A percentile compares a stretch with the other conserved stretches of the same genome.
Conservation (phyloP, 441 rosid genomes). For the Populus hybrid region DNA sequence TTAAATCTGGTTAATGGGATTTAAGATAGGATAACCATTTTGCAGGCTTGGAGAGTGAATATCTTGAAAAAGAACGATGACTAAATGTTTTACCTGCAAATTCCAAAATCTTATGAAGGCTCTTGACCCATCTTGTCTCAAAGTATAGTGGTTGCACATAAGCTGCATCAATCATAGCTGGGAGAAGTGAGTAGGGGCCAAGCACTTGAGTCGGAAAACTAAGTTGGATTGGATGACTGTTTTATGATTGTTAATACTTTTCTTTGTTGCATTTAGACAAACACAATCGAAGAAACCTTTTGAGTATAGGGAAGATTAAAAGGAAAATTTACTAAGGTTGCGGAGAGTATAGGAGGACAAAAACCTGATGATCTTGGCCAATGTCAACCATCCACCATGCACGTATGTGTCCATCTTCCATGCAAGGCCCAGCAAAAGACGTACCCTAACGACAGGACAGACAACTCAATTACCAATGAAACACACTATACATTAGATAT, state of each 20-base stretch:
- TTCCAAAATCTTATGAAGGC: constrained; percentile 78
- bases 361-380: constrained; percentile 93
- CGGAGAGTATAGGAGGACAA: background rate
- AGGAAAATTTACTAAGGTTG: background rate
- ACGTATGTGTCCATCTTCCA: constrained; percentile 61
- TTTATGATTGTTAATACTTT: background rate
- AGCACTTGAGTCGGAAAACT: background rate
- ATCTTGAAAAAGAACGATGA: background rate
- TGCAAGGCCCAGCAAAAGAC: constrained; percentile 81
- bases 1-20: background rate
- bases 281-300: background rate
- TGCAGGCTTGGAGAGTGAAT: background rate
- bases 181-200: background rate
- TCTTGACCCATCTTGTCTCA: constrained; percentile 90
- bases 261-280: background rate
- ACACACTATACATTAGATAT: background rate
- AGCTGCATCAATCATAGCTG: constrained; percentile 51
- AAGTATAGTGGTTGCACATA: constrained; percentile 91
- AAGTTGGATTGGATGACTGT: background rate
- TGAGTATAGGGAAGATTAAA: background rate
- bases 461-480: background rate
- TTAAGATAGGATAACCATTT: background rate
- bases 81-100: constrained; percentile 57
- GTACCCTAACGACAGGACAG: constrained; percentile 53
- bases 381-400: constrained; percentile 98